These are phyloP conservation scores for Drosera capensis DNA, from an alignment of 148 eudicot species.

Conservation along the genomic window DNA sequence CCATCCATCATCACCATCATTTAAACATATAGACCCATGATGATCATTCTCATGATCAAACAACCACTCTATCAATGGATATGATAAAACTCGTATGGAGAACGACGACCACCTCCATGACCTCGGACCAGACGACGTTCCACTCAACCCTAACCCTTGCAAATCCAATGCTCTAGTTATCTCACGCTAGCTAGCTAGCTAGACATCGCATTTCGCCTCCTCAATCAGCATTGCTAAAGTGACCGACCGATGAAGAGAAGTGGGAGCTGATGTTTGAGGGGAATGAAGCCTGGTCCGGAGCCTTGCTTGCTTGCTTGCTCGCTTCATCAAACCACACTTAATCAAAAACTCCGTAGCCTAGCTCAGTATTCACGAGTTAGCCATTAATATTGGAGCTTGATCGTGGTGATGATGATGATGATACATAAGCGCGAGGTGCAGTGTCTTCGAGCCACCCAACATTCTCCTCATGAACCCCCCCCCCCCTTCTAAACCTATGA, in stretches of 20 bases:
- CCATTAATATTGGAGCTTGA: too few relatives aligned
- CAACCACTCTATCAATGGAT: too few relatives aligned
- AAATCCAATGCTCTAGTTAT: too few relatives aligned
- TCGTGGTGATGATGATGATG: neutral
- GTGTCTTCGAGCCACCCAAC: constrained; percentile 37
- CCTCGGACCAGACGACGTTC: constrained; percentile 38
- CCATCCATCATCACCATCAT: neutral
- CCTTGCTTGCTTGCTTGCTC: constrained; percentile 5
- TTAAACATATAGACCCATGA: neutral
- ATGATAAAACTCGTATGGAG: neutral
- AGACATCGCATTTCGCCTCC: too few relatives aligned
- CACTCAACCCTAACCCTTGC: constrained; percentile 31
- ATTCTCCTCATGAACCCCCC: constrained; percentile 23
- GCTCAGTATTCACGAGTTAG: too few relatives aligned
- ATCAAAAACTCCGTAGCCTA: too few relatives aligned
- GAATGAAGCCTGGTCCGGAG: constrained; percentile 42
- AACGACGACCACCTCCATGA: constrained; percentile 14
- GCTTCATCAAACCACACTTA: neutral
- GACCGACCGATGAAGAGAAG: neutral
- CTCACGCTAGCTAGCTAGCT: too few relatives aligned
- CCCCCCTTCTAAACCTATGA: too few relatives aligned
- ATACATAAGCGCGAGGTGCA: neutral
- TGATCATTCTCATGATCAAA: too few relatives aligned
- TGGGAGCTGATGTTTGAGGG: constrained; percentile 19
- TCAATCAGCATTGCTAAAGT: too few relatives aligned